Evolutionary conservation across 129 eudicot genomes (phyloP), one percentile per base, ranked within the genome.

Genomic region (Flaveria sonorensis): DNA sequence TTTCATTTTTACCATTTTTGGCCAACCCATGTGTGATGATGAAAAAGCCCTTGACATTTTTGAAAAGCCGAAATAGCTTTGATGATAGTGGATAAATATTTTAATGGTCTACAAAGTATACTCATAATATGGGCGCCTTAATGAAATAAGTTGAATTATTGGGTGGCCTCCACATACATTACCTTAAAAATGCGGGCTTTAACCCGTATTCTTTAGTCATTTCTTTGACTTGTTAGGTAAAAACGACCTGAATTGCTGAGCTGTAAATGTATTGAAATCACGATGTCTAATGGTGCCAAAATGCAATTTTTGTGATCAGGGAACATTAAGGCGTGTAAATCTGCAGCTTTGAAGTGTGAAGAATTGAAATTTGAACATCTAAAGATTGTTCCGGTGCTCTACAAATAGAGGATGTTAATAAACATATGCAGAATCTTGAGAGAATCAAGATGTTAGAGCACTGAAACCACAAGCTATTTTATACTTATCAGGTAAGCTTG

Each of bases 261-360:
- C 14, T 45, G 13, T 45, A 23, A 26, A 60, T 3, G 0, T 7
- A 5, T 11, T 13, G 8, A 60, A 60, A 26, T 3, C 5, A 11
- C 1, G 2, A 57, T 6, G 14, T 2, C 64, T 57, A 57, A 57
- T 57, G 14, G 64, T 57, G 7, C 64, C 32, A 10, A 20, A 6
- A 32, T 74, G 30, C 12, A 12, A 13, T 30, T 28, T 62, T 6
- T 30, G 67, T 30, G 40, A 56, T 59, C 68, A 94, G 98, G 97
- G 80, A 90, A 87, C 73, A 86, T 94, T 61, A 87, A 62, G 81
- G 90, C 88, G 13, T 94, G 97, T 78, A 94, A 79, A 94, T 71
- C 74, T 42, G 96, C 98, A 50, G 98, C 98, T 26, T 79, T 91
- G 67, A 91, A 85, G 81, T 86, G 93, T 75, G 98, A 91, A 48